These are phyloP conservation scores for Trichoderma gracile DNA, from an alignment of 2,329 filamentous ascomycete genomes.

Conservation along the genomic window DNA sequence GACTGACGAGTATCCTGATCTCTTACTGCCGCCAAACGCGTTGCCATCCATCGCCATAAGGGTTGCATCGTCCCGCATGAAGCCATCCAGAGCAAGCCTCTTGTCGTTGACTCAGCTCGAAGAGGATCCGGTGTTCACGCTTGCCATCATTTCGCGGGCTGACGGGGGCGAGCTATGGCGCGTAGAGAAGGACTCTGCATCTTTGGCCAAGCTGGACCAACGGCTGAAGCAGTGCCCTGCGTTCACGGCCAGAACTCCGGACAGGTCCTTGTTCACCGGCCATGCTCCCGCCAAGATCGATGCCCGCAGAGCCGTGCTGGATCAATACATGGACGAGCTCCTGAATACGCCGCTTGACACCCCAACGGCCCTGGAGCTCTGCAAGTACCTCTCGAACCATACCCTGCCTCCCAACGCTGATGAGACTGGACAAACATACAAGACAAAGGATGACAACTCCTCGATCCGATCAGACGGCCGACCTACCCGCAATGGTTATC, in stretches of 20 bases:
- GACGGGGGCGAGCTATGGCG: constrained; percentile 84
- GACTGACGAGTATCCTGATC: constrained; percentile 81
- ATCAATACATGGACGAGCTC: constrained; percentile 81
- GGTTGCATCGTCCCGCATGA: constrained; percentile 92
- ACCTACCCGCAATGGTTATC: constrained; percentile 79
- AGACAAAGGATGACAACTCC: constrained; percentile 7
- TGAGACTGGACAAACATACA: constrained; percentile 45
- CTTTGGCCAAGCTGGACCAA: constrained; percentile 78
- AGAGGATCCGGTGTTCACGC: constrained; percentile 90
- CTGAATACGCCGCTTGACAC: constrained; percentile 81
- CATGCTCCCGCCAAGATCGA: constrained; percentile 94
- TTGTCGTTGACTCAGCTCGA: constrained; percentile 77
- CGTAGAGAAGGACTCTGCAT: constrained; percentile 85
- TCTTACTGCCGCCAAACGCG: constrained; percentile 84
- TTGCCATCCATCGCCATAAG: constrained; percentile 81
- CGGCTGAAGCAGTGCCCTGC: constrained; percentile 72
- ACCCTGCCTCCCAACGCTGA: constrained; percentile 63
- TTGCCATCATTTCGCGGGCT: constrained; percentile 79
- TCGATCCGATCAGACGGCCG: constrained; percentile 61
- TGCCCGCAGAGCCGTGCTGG: constrained; percentile 75
- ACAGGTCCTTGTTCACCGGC: constrained; percentile 82
- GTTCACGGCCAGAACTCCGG: constrained; percentile 76
- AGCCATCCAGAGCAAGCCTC: constrained; percentile 83
- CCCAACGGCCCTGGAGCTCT: constrained; percentile 74
- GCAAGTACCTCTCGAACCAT: constrained; percentile 77